These are phyloP conservation scores for Synchytrium microbalum DNA, from an alignment of 371 early-diverging fungal genomes.

Conservation along the genomic window DNA sequence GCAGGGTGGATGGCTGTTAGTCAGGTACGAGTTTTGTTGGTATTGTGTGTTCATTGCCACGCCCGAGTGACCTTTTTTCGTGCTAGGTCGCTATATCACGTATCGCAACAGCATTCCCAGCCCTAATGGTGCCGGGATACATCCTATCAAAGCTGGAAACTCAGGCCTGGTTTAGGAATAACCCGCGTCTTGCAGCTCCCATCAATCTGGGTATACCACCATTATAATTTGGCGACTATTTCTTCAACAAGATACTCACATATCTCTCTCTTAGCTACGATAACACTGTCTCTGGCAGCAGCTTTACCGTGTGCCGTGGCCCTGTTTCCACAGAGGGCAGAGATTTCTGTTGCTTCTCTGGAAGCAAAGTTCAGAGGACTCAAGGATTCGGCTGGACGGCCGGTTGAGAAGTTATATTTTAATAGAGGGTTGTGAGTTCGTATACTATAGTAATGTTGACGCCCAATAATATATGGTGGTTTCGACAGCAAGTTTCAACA, in stretches of 20 bases:
- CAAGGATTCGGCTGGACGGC: slow-evolving; percentile 45
- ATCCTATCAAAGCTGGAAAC: slow-evolving; percentile 55
- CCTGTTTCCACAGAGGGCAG: slow-evolving; percentile 64
- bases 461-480: too few species aligned
- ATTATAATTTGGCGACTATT: not conserved
- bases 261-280: slow-evolving; percentile 30
- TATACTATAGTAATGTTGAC: too few species aligned
- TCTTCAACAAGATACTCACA: slow-evolving; percentile 1
- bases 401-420: slow-evolving; percentile 51
- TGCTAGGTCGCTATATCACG: slow-evolving; percentile 63
- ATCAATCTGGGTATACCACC: slow-evolving; percentile 48
- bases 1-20: slow-evolving; percentile 63
- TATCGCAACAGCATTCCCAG: slow-evolving; percentile 64
- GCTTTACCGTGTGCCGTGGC: slow-evolving; percentile 75
- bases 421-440: slow-evolving; percentile 72
- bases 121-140: slow-evolving; percentile 61
- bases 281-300: slow-evolving; percentile 59
- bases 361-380: slow-evolving; percentile 40
- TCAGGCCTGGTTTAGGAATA: slow-evolving; percentile 42
- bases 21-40: slow-evolving; percentile 35
- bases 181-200: slow-evolving; percentile 49
- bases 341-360: slow-evolving; percentile 24
- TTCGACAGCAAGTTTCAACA: too few species aligned
- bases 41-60: not conserved
- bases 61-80: not conserved